These are phyloP conservation scores for Lyophyllum shimeji DNA, from an alignment of 768 basidiomycete species.

Conservation along the genomic window DNA sequence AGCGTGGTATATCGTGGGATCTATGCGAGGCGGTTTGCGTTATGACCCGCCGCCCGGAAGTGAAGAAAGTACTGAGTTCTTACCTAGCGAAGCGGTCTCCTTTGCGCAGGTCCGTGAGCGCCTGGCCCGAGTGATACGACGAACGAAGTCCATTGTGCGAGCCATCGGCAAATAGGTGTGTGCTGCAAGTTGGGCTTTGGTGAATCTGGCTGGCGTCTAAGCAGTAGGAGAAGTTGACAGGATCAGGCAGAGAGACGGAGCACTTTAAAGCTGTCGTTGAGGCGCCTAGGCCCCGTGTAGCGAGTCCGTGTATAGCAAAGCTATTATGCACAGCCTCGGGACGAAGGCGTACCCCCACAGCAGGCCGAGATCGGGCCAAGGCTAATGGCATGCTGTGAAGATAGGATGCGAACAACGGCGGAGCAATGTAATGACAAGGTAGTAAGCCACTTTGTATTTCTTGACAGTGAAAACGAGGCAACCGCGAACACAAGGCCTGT, in stretches of 20 bases:
- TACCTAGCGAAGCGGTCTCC: background rate
- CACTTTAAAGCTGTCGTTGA: background rate
- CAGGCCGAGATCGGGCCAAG: background rate
- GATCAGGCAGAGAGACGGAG: too few relatives aligned
- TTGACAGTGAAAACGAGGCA: too few relatives aligned
- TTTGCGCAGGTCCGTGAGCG: background rate
- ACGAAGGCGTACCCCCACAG: background rate
- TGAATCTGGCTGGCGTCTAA: too few relatives aligned
- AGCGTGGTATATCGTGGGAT: background rate
- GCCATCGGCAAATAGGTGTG: too few relatives aligned
- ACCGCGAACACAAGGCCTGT: too few relatives aligned
- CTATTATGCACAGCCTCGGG: background rate
- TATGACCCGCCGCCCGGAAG: background rate
- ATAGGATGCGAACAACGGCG: background rate
- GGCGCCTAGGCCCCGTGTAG: background rate
- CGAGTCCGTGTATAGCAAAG: background rate
- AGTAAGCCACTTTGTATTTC: too few relatives aligned
- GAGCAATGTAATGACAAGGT: too few relatives aligned
- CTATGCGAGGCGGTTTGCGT: background rate
- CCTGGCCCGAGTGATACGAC: background rate
- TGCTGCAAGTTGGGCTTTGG: too few relatives aligned
- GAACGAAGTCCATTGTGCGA: background rate
- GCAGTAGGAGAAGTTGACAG: too few relatives aligned
- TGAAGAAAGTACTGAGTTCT: background rate
- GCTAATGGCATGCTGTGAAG: background rate